phyloP scores from a whole-genome alignment of 108 stramenopile genomes.

The Conticribra guillardii region DNA sequence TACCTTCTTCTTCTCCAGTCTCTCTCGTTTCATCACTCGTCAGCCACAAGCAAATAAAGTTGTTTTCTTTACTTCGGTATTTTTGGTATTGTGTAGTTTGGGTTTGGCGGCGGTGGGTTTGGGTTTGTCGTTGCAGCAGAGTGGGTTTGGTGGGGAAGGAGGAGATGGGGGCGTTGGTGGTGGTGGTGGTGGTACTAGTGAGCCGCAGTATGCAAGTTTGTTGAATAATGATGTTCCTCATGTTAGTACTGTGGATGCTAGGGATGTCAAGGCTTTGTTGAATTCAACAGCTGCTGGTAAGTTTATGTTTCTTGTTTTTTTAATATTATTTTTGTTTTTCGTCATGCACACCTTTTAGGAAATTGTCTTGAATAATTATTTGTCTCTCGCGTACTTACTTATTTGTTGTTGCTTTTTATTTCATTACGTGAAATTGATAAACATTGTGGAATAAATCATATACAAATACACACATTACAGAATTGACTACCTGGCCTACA shows the following conservation, averaged over 20 bases:
- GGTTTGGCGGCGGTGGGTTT: constrained; percentile 6
- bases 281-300: background rate
- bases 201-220: too few relatives aligned
- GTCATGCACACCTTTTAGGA: too few relatives aligned
- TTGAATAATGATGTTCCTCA: too few relatives aligned
- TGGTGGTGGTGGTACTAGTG: background rate
- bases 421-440: too few relatives aligned
- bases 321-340: too few relatives aligned
- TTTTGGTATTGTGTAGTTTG: constrained; percentile 11
- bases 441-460: too few relatives aligned
- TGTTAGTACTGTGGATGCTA: too few relatives aligned
- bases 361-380: too few relatives aligned
- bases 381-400: too few relatives aligned
- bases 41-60: background rate
- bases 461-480: too few relatives aligned
- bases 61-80: constrained; percentile 3
- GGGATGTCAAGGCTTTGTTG: background rate
- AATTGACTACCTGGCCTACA: background rate
- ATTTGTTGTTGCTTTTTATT: too few relatives aligned
- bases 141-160: background rate
- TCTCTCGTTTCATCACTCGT: background rate
- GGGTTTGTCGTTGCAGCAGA: background rate
- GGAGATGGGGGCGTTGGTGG: background rate
- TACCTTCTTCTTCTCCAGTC: background rate
- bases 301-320: background rate